Base-by-base conservation (phyloP, 768 basidiomycete species). In the Russula earlei region DNA sequence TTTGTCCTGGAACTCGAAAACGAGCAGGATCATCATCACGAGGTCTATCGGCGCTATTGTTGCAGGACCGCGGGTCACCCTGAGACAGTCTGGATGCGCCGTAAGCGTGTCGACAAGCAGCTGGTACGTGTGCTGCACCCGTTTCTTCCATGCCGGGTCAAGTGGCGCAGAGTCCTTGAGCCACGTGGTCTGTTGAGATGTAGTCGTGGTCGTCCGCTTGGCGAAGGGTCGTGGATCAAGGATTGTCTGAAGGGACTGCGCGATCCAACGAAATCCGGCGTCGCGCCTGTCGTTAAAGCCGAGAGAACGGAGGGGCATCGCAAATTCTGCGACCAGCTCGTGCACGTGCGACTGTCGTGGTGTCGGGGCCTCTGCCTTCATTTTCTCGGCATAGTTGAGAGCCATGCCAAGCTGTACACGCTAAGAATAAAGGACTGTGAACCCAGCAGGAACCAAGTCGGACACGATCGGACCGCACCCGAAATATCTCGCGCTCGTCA, bases 241-340 rank as follows among this genome's bases (percentile, higher is more conserved):
- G 38, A 85, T 76, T 52, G 70, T 67, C 49, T 74, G 78, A 5
- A 85, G 67, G 0, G 79, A 71, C 34, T 83, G 80, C 0, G 81
- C 71, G 22, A 85, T 66, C 58, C 77, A 77, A 7, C 82, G 77
- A 63, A 81, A 85, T 61, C 83, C 82, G 10, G 70, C 71, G 0
- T 81, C 83, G 1, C 74, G 74, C 0, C 69, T 65, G 31, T 66
- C 67, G n/a, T 80, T 78, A 75, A 80, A 80, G 19, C 79, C 76
- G 8, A 81, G 68, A 0, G 67, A 61, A 0, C 69, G 69, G 0
- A 49, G 33, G 37, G 43, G 15, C 33, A 49, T 41, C 0, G 60
- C 41, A 47, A 59, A 64, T 10, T 57, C 63, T 3, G 62, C 56
- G 10, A 67, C 49, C 9, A 63, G 40, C 0, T 59, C 49, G 2